These are phyloP conservation scores for Blastocystis sp. DNA, from an alignment of 352 stramenopile genomes.

Conservation along the genomic window DNA sequence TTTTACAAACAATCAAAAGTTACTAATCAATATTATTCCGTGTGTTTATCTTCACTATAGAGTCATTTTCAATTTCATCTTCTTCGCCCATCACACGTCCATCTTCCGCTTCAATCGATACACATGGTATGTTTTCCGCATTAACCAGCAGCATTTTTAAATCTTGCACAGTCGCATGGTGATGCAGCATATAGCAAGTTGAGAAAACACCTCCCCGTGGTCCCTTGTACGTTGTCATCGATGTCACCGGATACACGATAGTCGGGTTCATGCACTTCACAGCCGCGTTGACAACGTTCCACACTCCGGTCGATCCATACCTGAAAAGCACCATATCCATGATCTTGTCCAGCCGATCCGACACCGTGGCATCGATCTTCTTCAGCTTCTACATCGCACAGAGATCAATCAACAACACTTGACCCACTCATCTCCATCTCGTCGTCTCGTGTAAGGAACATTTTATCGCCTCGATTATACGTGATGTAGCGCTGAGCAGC, in stretches of 20 bases:
- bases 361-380: conserved; percentile 74
- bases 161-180: conserved; percentile 39
- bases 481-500: conserved; percentile 75
- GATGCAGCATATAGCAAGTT: conserved; percentile 55
- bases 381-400: conserved; percentile 68
- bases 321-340: conserved; percentile 82
- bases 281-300: conserved; percentile 76
- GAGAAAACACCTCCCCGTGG: conserved; percentile 2
- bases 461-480: conserved; percentile 78
- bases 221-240: conserved; percentile 74
- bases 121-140: conserved; percentile 52
- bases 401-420: background rate
- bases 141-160: conserved; percentile 45
- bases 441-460: conserved; percentile 74
- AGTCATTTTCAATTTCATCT: conserved; percentile 42
- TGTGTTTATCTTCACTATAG: conserved; percentile 52
- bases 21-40: conserved; percentile 52
- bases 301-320: conserved; percentile 77
- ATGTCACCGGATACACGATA: conserved; percentile 78
- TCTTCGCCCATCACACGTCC: conserved; percentile 43
- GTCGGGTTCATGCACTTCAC: conserved; percentile 73
- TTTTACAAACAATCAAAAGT: background rate
- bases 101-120: conserved; percentile 48
- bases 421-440: conserved; percentile 66
- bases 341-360: conserved; percentile 76